These are phyloP conservation scores for Curvularia sp. DNA, from an alignment of 2,329 filamentous ascomycete species.

Conservation along the genomic window DNA sequence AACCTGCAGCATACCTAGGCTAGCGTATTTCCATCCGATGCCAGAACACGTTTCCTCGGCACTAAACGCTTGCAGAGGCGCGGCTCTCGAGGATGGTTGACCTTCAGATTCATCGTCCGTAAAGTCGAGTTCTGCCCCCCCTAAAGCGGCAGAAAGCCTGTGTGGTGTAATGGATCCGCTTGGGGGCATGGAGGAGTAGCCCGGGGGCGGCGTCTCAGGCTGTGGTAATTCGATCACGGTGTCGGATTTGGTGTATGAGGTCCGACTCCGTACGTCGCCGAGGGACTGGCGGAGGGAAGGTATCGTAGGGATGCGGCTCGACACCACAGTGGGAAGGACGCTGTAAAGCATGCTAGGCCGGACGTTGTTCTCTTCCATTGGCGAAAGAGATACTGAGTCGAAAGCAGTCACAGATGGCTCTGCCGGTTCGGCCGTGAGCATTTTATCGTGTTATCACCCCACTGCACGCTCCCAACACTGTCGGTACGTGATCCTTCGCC, in stretches of 20 bases:
- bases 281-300: conserved; percentile 56
- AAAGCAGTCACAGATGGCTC: conserved; percentile 9
- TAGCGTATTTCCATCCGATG: conserved; percentile 61
- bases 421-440: conserved; percentile 14
- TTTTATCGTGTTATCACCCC: conserved; percentile 25
- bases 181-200: conserved; percentile 40
- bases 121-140: conserved; percentile 33
- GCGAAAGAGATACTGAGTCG: conserved; percentile 18
- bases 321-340: conserved; percentile 62
- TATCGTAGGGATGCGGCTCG: conserved; percentile 60
- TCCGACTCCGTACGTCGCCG: conserved; percentile 34
- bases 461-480: not conserved
- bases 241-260: conserved; percentile 25
- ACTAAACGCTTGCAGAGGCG: conserved; percentile 28
- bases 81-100: conserved; percentile 31
- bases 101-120: conserved; percentile 38
- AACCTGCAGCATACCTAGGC: conserved; percentile 52
- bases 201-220: conserved; percentile 50
- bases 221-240: conserved; percentile 28
- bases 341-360: conserved; percentile 59
- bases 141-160: conserved; percentile 25
- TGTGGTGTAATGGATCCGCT: conserved; percentile 34
- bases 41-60: conserved; percentile 48
- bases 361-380: conserved; percentile 19
- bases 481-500: conserved; percentile 1